These are phyloP conservation scores for Quercus gilva DNA, from an alignment of 306 rosid genomes.

Conservation along the genomic window DNA sequence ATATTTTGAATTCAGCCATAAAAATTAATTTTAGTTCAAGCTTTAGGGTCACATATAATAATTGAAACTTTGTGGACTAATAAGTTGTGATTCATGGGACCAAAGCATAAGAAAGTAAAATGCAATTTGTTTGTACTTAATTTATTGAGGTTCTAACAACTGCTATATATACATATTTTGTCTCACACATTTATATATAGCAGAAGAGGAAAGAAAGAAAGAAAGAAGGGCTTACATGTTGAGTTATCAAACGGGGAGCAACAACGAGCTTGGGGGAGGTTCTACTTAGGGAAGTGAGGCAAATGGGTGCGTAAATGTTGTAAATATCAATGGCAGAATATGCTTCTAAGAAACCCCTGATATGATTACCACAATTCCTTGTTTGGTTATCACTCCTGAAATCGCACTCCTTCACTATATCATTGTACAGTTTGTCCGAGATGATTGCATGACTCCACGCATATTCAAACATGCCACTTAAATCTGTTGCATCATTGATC, in stretches of 20 bases:
- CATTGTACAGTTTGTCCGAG: slow-evolving; percentile 36
- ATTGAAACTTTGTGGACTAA: no score
- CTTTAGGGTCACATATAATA: no score
- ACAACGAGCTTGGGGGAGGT: slow-evolving; percentile 5
- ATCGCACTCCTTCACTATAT: slow-evolving; percentile 30
- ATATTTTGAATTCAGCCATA: no score
- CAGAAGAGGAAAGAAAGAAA: background rate
- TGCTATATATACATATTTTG: no score
- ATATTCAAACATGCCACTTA: slow-evolving; percentile 47
- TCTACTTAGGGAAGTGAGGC: slow-evolving; percentile 6
- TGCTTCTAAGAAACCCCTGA: slow-evolving; percentile 20
- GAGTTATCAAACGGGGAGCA: slow-evolving; percentile 48
- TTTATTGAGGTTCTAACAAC: no score
- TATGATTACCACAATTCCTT: slow-evolving; percentile 5
- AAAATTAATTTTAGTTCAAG: no score
- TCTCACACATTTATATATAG: no score
- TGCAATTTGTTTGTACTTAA: no score
- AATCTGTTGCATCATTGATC: slow-evolving; percentile 43
- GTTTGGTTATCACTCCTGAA: slow-evolving; percentile 26
- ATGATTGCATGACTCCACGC: slow-evolving; percentile 65
- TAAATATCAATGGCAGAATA: slow-evolving; percentile 45
- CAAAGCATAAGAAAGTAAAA: no score
- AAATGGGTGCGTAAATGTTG: slow-evolving; percentile 51
- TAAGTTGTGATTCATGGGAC: no score
- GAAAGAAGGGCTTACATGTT: slow-evolving; percentile 34